phyloP scores from a whole-genome alignment of 1,284 basidiomycete genomes.

The Leucoagaricus sp. region DNA sequence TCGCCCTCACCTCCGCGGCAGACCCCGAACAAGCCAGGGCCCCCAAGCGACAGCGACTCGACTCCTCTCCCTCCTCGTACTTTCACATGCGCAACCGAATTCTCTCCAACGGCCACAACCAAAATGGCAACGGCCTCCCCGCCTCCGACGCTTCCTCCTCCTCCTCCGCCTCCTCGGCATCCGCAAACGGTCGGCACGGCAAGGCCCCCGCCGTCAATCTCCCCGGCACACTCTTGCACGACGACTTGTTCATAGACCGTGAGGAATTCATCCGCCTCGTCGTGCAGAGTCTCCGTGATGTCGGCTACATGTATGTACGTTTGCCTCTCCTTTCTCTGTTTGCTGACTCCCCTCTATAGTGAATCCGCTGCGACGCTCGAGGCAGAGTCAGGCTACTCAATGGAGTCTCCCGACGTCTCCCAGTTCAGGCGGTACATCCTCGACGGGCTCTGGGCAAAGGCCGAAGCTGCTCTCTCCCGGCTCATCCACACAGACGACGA shows the following conservation, averaged over 20 bases:
- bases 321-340: slow-evolving; percentile 6
- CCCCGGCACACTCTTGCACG: slow-evolving; percentile 71
- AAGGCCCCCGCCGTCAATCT: slow-evolving; percentile 46
- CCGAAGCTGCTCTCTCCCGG: slow-evolving; percentile 69
- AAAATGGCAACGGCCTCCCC: slow-evolving; percentile 39
- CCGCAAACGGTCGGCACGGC: slow-evolving; percentile 41
- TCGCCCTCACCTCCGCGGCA: slow-evolving; percentile 32
- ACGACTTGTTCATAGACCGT: slow-evolving; percentile 77
- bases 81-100: slow-evolving; percentile 54
- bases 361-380: slow-evolving; percentile 88
- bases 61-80: slow-evolving; percentile 23
- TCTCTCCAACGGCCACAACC: slow-evolving; percentile 50
- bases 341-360: slow-evolving; percentile 43
- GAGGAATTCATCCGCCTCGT: slow-evolving; percentile 92
- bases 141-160: slow-evolving; percentile 20
- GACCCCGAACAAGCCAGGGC: slow-evolving; percentile 56
- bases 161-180: slow-evolving; percentile 25
- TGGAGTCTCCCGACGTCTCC: slow-evolving; percentile 80
- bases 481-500: slow-evolving; percentile 71
- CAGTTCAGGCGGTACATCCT: slow-evolving; percentile 85
- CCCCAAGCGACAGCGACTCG: slow-evolving; percentile 71
- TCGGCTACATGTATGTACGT: slow-evolving; percentile 85
- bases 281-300: slow-evolving; percentile 88
- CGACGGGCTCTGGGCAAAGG: slow-evolving; percentile 83
- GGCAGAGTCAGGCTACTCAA: slow-evolving; percentile 88